Conservation (phyloP, 768 basidiomycete species). For the Pleurotus pulmonarius region DNA sequence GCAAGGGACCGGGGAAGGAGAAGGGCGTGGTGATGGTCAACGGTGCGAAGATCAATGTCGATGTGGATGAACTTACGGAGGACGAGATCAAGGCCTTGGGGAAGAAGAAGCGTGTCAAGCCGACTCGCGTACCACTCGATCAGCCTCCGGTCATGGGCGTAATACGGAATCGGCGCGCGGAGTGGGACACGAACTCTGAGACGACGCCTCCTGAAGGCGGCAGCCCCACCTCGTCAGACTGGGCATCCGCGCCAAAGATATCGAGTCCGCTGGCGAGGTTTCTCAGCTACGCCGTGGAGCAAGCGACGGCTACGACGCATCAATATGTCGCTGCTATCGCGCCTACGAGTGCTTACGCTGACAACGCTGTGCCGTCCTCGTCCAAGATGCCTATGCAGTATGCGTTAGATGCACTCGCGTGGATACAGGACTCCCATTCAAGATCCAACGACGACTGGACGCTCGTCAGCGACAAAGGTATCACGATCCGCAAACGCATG, state of each 20-base stretch:
- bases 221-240: constrained; percentile 22
- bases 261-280: constrained; percentile 70
- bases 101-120: constrained; percentile 85
- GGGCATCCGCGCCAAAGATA: constrained; percentile 60
- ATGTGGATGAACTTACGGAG: constrained; percentile 86
- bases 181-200: constrained; percentile 63
- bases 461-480: constrained; percentile 68
- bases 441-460: constrained; percentile 66
- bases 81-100: constrained; percentile 78
- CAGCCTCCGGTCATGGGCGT: constrained; percentile 81
- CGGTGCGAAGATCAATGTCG: constrained; percentile 78
- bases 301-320: constrained; percentile 70
- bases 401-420: constrained; percentile 77
- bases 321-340: constrained; percentile 77
- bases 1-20: constrained; percentile 73
- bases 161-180: constrained; percentile 64
- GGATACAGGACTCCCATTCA: constrained; percentile 70
- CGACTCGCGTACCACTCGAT: constrained; percentile 84
- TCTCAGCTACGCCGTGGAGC: constrained; percentile 72
- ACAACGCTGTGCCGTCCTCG: constrained; percentile 41
- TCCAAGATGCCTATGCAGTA: constrained; percentile 74
- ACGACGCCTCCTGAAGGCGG: constrained; percentile 16
- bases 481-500: constrained; percentile 73
- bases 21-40: constrained; percentile 87
- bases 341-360: constrained; percentile 42